phyloP scores from a whole-genome alignment of 192 early-diverging fungal species.

The Coemansia sp. region DNA sequence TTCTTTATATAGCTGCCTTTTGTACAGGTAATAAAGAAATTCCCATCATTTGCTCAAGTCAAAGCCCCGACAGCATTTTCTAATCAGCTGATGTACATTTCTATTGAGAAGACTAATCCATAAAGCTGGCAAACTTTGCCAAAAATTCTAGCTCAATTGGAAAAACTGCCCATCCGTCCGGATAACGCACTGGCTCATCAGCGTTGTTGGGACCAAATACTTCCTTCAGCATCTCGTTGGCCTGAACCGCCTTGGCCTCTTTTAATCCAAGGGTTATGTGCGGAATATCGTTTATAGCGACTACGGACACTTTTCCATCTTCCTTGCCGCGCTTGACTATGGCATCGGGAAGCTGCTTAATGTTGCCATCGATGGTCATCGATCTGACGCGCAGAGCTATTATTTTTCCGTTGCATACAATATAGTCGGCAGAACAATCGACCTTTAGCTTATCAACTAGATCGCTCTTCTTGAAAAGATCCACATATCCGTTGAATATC shows the following conservation, averaged over 20 bases:
- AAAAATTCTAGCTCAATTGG: slow-evolving; percentile 35
- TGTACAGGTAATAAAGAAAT: too few relatives aligned
- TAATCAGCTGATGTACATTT: not conserved
- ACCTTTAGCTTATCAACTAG: slow-evolving; percentile 2
- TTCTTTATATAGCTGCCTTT: too few relatives aligned
- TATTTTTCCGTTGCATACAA: slow-evolving; percentile 53
- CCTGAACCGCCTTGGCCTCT: slow-evolving; percentile 27
- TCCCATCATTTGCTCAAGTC: too few relatives aligned
- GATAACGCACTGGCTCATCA: slow-evolving; percentile 13
- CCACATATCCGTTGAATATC: slow-evolving; percentile 29
- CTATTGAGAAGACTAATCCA: slow-evolving; percentile 5
- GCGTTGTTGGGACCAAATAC: slow-evolving; percentile 47
- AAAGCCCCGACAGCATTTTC: too few relatives aligned
- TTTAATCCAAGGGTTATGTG: slow-evolving; percentile 41
- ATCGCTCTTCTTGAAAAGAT: not conserved
- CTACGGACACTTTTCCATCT: not conserved
- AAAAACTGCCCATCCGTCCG: slow-evolving; percentile 36
- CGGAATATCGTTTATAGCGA: slow-evolving; percentile 29
- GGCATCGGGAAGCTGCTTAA: slow-evolving; percentile 4
- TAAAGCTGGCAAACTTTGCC: slow-evolving; percentile 33
- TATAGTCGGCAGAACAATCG: slow-evolving; percentile 45
- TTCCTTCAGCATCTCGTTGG: slow-evolving; percentile 37
- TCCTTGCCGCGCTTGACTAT: slow-evolving; percentile 6
- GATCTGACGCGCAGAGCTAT: slow-evolving; percentile 43
- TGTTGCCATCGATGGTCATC: slow-evolving; percentile 10